phyloP scores from a whole-genome alignment of 2,329 filamentous ascomycete species.

The Fusarium sp. region DNA sequence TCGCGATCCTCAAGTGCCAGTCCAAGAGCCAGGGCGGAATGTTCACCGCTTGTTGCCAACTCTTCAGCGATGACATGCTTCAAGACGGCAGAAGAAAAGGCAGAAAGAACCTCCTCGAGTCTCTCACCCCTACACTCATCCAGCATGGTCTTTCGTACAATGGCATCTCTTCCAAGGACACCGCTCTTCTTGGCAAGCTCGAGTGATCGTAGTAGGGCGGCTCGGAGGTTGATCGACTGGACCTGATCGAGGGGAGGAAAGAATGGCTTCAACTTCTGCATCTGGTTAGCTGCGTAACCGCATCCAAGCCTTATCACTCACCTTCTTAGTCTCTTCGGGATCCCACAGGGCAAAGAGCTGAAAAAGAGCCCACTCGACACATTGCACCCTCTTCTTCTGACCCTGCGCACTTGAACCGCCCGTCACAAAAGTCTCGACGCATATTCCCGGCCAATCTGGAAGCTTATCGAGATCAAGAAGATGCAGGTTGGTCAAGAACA shows the following conservation, averaged over 20 bases:
- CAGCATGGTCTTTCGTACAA: slow-evolving; percentile 93
- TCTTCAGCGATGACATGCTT: slow-evolving; percentile 71
- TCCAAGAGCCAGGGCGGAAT: slow-evolving; percentile 62
- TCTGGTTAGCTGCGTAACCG: slow-evolving; percentile 4
- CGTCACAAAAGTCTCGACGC: slow-evolving; percentile 73
- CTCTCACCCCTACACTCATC: slow-evolving; percentile 96
- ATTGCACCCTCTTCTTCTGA: slow-evolving; percentile 84
- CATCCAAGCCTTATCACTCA: slow-evolving; percentile 50
- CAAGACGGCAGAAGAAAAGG: slow-evolving; percentile 86
- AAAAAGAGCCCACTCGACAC: slow-evolving; percentile 92
- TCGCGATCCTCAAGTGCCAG: slow-evolving; percentile 71
- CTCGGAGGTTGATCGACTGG: slow-evolving; percentile 90
- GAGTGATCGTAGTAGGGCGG: slow-evolving; percentile 83
- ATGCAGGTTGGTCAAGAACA: slow-evolving; percentile 84
- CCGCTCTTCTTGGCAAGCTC: slow-evolving; percentile 91
- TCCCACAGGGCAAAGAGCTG: slow-evolving; percentile 89
- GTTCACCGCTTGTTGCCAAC: slow-evolving; percentile 50
- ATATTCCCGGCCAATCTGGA: slow-evolving; percentile 84
- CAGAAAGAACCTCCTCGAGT: slow-evolving; percentile 85
- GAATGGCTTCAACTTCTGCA: slow-evolving; percentile 86
- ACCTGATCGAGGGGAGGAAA: slow-evolving; percentile 91
- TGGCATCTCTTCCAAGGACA: slow-evolving; percentile 79
- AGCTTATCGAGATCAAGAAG: slow-evolving; percentile 82
- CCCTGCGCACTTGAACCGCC: slow-evolving; percentile 74
- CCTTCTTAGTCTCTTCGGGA: slow-evolving; percentile 77